Percentiles rank a stretch among this genome's conserved stretches.
Evolutionary conservation across 2,329 filamentous ascomycete genomes (phyloP).

Genomic region (Triangularia verruculosa): DNA sequence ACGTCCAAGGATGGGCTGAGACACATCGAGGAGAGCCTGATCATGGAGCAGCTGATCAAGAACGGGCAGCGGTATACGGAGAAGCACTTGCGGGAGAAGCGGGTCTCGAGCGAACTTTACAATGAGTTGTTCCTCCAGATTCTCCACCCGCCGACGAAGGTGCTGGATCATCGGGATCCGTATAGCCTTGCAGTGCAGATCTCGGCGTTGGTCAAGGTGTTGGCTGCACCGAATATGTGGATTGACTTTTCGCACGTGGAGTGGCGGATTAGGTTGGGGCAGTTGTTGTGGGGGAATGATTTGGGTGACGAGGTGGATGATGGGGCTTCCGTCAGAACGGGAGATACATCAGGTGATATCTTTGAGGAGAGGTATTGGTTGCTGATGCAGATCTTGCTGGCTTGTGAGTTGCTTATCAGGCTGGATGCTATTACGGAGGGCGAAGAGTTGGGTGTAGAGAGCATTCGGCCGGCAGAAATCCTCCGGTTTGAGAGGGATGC

Average conservation of each 20-base stretch:
- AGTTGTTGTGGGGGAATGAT: conserved; percentile 63
- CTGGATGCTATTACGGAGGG: conserved; percentile 62
- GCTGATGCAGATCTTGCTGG: conserved; percentile 61
- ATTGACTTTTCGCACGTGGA: conserved; percentile 72
- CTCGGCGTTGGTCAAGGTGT: conserved; percentile 61
- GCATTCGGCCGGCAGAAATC: conserved; percentile 54
- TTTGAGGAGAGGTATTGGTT: conserved; percentile 66
- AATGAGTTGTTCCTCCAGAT: conserved; percentile 60
- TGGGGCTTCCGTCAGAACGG: conserved; percentile 49
- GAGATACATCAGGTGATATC: conserved; percentile 47
- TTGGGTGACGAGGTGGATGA: conserved; percentile 53
- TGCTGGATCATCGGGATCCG: conserved; percentile 56
- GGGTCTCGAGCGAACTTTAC: conserved; percentile 56
- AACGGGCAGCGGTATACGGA: conserved; percentile 55
- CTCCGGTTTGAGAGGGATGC: conserved; percentile 61
- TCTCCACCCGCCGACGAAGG: conserved; percentile 54
- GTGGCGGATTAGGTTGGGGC: conserved; percentile 70
- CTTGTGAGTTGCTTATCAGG: conserved; percentile 63
- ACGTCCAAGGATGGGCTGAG: conserved; percentile 52
- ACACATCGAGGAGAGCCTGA: conserved; percentile 53
- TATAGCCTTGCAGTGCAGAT: conserved; percentile 69
- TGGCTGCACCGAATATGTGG: conserved; percentile 66
- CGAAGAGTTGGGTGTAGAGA: conserved; percentile 52
- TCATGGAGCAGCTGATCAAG: conserved; percentile 58
- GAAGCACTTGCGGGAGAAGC: conserved; percentile 47